Evolutionary conservation across 2,329 filamentous ascomycete genomes (phyloP).

Genomic region (Lecanicillium sp.): DNA sequence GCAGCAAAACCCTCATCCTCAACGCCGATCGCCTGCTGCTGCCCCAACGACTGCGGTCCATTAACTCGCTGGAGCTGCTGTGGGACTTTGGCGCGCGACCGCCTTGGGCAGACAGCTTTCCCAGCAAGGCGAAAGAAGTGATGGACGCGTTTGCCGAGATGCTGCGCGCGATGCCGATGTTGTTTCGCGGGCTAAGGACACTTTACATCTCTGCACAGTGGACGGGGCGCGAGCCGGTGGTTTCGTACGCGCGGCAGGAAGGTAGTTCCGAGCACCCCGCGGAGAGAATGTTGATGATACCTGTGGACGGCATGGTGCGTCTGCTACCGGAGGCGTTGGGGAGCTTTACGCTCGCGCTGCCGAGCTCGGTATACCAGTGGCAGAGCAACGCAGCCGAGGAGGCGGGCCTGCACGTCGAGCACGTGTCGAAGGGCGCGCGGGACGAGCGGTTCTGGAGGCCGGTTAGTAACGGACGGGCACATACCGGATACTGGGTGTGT

Average conservation of each 20-base stretch:
- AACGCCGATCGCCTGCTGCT: slow-evolving; percentile 17
- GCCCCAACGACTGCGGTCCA: slow-evolving; percentile 18
- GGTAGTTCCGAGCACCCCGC: neutral
- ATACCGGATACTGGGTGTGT: slow-evolving; percentile 23
- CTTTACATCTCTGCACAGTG: slow-evolving; percentile 19
- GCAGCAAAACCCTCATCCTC: slow-evolving; percentile 19
- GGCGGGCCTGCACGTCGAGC: slow-evolving; percentile 15
- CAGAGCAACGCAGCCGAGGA: slow-evolving; percentile 16
- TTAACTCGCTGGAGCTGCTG: slow-evolving; percentile 21
- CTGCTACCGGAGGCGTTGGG: slow-evolving; percentile 15
- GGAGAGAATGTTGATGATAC: slow-evolving; percentile 9
- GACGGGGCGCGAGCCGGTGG: neutral
- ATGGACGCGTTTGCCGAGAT: slow-evolving; percentile 15
- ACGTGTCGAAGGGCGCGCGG: slow-evolving; percentile 14
- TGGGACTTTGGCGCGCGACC: slow-evolving; percentile 19
- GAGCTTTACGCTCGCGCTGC: slow-evolving; percentile 21
- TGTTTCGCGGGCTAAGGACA: slow-evolving; percentile 15
- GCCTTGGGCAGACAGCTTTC: slow-evolving; percentile 14
- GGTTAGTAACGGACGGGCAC: slow-evolving; percentile 12
- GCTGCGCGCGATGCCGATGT: slow-evolving; percentile 15
- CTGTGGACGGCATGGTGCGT: slow-evolving; percentile 20
- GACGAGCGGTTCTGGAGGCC: slow-evolving; percentile 21
- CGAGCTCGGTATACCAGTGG: slow-evolving; percentile 18
- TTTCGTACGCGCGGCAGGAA: neutral
- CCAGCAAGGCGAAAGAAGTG: slow-evolving; percentile 3